Percentiles rank a stretch among this genome's conserved stretches.
Conservation (phyloP, 306 rosid genomes). For the Cicer chorassanicum region DNA sequence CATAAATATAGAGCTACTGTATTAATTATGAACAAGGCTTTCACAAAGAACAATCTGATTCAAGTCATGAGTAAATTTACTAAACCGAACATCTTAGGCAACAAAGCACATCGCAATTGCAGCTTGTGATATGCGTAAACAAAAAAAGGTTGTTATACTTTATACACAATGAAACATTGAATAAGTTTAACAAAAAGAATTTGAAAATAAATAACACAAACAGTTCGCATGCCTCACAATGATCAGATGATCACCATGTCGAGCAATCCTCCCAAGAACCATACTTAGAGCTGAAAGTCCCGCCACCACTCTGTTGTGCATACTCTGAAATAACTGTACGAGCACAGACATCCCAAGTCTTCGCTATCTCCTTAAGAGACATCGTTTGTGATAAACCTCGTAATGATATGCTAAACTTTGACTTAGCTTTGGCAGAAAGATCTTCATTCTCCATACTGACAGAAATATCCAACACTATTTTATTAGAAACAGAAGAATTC, state of each 20-base stretch:
- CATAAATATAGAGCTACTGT: neutral
- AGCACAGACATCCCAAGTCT: slow-evolving; percentile 94
- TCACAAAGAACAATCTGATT: neutral
- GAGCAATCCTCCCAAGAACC: slow-evolving; percentile 91
- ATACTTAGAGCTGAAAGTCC: slow-evolving; percentile 91
- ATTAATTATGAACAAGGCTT: slow-evolving; percentile 12
- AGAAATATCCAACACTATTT: slow-evolving; percentile 36
- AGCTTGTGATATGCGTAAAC: neutral
- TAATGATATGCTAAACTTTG: slow-evolving; percentile 82
- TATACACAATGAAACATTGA: slow-evolving; percentile 9
- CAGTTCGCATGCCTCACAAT: slow-evolving; percentile 11
- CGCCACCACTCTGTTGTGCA: slow-evolving; percentile 96
- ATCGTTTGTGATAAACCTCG: slow-evolving; percentile 89
- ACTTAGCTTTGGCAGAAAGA: slow-evolving; percentile 84
- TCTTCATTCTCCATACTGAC: slow-evolving; percentile 87
- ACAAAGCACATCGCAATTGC: neutral
- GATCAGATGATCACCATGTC: slow-evolving; percentile 47
- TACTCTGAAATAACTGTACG: slow-evolving; percentile 83
- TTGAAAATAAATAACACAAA: neutral
- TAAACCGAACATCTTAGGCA: neutral
- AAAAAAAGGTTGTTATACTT: slow-evolving; percentile 15
- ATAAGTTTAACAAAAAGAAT: slow-evolving; percentile 11
- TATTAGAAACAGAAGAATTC: slow-evolving; percentile 36
- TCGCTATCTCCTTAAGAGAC: slow-evolving; percentile 86
- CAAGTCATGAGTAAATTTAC: slow-evolving; percentile 25